Evolutionary conservation across 345 rosid genomes (phyloP).

Genomic region (Sisymbrium altissimum): DNA sequence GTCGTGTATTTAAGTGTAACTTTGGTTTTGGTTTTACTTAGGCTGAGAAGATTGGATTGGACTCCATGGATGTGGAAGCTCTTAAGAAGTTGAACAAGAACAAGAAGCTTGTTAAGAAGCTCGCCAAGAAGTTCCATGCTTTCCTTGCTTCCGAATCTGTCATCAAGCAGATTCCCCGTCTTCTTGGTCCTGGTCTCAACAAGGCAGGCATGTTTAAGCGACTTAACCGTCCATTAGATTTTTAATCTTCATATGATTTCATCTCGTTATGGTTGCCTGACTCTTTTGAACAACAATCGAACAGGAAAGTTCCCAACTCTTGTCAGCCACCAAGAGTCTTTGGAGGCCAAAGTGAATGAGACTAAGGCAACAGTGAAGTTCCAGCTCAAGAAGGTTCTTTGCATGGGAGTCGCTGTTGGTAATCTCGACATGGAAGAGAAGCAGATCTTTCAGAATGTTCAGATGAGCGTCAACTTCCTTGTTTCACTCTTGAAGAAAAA

Average conservation of each 20-base stretch:
- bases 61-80: constrained; percentile 72
- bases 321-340: constrained; percentile 69
- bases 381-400: constrained; percentile 77
- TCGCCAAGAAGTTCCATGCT: constrained; percentile 78
- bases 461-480: constrained; percentile 72
- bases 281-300: constrained; percentile 21
- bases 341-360: constrained; percentile 74
- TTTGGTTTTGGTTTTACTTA: constrained; percentile 15
- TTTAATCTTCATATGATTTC: neutral
- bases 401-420: constrained; percentile 89
- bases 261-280: neutral
- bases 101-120: constrained; percentile 77
- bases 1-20: neutral
- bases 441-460: constrained; percentile 82
- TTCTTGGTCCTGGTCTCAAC: constrained; percentile 85
- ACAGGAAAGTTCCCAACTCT: constrained; percentile 84
- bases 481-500: constrained; percentile 79
- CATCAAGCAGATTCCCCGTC: constrained; percentile 84
- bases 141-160: constrained; percentile 80
- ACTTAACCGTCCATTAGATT: neutral
- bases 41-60: constrained; percentile 72
- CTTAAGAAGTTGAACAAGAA: constrained; percentile 76
- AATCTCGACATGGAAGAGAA: constrained; percentile 71
- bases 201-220: constrained; percentile 66
- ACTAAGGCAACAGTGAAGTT: constrained; percentile 76